A percentile compares a stretch with the other conserved stretches of the same genome.
phyloP scores from a whole-genome alignment of 495 filamentous ascomycete genomes.

The Lophiostoma macrostomum region DNA sequence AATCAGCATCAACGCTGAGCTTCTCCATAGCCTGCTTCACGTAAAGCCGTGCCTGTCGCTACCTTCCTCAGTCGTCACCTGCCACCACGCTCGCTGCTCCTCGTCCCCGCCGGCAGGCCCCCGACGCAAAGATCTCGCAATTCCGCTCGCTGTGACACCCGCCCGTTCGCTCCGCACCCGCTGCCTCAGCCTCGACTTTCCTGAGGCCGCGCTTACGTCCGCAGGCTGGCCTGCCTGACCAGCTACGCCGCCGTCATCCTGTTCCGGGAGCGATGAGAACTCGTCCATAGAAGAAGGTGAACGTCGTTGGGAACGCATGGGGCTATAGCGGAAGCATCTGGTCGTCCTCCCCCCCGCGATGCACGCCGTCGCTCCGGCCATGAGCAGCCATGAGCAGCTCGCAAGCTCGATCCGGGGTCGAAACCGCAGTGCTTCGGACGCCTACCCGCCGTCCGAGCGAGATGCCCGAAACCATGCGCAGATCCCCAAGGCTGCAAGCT shows the following conservation, averaged over 20 bases:
- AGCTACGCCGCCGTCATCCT: conserved; percentile 1
- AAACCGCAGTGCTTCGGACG: conserved; percentile 25
- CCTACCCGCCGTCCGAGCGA: conserved; percentile 9
- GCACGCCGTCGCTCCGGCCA: conserved; percentile 19
- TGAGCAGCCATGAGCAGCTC: conserved; percentile 17
- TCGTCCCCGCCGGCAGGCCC: neutral
- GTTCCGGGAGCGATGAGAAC: conserved; percentile 1
- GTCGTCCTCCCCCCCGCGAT: conserved; percentile 3
- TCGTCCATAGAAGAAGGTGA: neutral
- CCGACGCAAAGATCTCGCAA: neutral
- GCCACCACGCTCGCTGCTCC: neutral
- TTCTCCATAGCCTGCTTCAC: conserved; percentile 3
- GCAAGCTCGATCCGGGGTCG: conserved; percentile 8
- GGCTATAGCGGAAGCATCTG: conserved; percentile 1
- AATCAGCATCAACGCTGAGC: conserved; percentile 14
- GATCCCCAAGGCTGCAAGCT: conserved; percentile 32
- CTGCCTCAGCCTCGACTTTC: conserved; percentile 1
- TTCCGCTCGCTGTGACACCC: no score
- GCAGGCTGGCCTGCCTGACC: conserved; percentile 1
- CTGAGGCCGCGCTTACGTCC: neutral
- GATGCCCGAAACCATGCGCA: neutral
- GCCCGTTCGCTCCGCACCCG: conserved; percentile 7
- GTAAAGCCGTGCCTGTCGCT: conserved; percentile 15
- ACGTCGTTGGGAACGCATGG: conserved; percentile 3
- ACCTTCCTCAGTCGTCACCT: neutral